Evolutionary conservation across 2,329 filamentous ascomycete genomes (phyloP), one percentile per base, ranked within the genome.

Genomic region (Trichophaea hybrida): DNA sequence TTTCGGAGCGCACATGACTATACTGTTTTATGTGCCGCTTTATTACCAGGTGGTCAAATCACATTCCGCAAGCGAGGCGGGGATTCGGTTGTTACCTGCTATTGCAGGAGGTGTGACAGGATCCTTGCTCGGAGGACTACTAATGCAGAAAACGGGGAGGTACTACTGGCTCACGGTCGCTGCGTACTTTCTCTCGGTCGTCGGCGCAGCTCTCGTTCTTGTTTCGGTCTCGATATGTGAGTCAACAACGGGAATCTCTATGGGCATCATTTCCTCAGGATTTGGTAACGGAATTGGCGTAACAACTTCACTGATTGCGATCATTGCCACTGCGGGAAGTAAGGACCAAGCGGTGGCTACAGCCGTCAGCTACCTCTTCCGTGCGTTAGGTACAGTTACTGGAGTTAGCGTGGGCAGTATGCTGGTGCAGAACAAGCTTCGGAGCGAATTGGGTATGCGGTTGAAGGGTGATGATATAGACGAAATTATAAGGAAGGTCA

Each of bases 291-390:
- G 78, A 2, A 75, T 78, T 67, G 84, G 81, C 5, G 79, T 88
- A 40, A 89, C 85, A 0, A 84, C 83, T 0, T 83, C 83, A 0
- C 77, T 90, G 37, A 82, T 89, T 51, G 84, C 78, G 1, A 75
- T 89, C 40, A 80, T 90, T 64, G 82, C 85, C 35, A 88, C 88
- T 68, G 79, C 83, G 0, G 73, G 78, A 1, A 74, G 76, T 2
- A 76, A 80, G 48, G 86, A 90, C 65, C 82, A 85, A 62, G 85
- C 87, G 1, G 79, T 90, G 1, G 84, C 83, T 3, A 85, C 86
- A 13, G 86, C 87, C 6, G 88, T 85, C 70, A 86, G 82, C 17
- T 91, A 91, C 72, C 79, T 91, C 31, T 91, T 91, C 75, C 82
- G 86, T 43, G 84, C 83, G 1, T 75, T 90, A 0, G 87, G 81